phyloP scores from a whole-genome alignment of 2,329 filamentous ascomycete species.

The Aspergillus pseudotamarii region DNA sequence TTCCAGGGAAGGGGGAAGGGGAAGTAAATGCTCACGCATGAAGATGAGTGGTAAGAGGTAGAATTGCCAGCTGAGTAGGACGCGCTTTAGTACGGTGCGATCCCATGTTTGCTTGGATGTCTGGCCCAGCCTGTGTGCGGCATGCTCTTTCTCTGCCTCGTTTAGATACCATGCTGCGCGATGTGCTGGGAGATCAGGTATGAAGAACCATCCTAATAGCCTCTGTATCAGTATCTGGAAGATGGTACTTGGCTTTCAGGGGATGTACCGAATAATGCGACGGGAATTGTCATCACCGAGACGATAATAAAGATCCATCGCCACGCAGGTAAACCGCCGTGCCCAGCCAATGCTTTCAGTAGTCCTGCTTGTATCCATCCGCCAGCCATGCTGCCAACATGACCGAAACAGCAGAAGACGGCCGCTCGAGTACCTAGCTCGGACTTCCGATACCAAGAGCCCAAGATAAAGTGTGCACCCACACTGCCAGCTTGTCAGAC shows the following conservation, averaged over 20 bases:
- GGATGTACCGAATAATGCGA: constrained; percentile 42
- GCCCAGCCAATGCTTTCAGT: constrained; percentile 39
- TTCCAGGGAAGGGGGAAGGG: not conserved
- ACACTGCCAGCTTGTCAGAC: constrained; percentile 28
- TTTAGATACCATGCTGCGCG: constrained; percentile 46
- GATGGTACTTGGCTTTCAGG: not conserved
- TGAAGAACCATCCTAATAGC: constrained; percentile 47
- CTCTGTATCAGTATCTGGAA: not conserved
- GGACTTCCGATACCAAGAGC: constrained; percentile 49
- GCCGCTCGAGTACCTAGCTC: constrained; percentile 42
- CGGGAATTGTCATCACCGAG: constrained; percentile 45
- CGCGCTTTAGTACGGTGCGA: constrained; percentile 34
- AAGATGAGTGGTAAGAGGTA: constrained; percentile 50
- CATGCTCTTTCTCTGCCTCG: constrained; percentile 37
- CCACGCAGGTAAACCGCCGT: constrained; percentile 44
- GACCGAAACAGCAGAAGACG: constrained; percentile 44
- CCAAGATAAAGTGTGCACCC: constrained; percentile 50
- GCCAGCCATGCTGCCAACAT: constrained; percentile 49
- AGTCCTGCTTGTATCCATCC: constrained; percentile 51
- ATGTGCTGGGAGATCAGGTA: constrained; percentile 48
- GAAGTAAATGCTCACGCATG: constrained; percentile 40
- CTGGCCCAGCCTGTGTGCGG: constrained; percentile 40
- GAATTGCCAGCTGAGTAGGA: constrained; percentile 50
- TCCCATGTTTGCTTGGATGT: constrained; percentile 31
- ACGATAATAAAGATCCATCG: constrained; percentile 50